Conservation (phyloP, 371 early-diverging fungal species). For the Haplosporangium sp. region DNA sequence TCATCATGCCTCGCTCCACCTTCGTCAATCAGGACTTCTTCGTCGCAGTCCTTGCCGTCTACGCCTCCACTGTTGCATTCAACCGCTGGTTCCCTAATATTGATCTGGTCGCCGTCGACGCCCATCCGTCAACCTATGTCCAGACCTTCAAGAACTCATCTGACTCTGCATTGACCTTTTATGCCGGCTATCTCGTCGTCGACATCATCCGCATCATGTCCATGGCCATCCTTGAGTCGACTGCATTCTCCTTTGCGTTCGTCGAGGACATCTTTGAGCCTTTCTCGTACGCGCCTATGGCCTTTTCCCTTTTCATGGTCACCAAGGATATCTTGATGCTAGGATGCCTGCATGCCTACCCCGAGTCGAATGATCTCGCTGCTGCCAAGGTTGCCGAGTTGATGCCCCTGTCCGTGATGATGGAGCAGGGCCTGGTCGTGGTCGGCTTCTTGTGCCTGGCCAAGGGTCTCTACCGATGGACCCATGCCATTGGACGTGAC, state of each 20-base stretch:
- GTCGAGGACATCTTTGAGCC: slow-evolving; percentile 34
- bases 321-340: slow-evolving; percentile 49
- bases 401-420: slow-evolving; percentile 26
- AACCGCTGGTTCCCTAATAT: slow-evolving; percentile 43
- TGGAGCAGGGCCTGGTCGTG: slow-evolving; percentile 25
- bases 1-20: slow-evolving; percentile 45
- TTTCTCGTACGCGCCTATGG: slow-evolving; percentile 22
- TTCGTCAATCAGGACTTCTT: slow-evolving; percentile 48
- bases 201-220: slow-evolving; percentile 42
- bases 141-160: slow-evolving; percentile 32
- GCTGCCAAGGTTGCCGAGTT: slow-evolving; percentile 41
- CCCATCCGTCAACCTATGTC: slow-evolving; percentile 42
- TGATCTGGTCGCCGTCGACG: slow-evolving; percentile 46
- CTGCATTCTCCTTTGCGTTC: slow-evolving; percentile 50
- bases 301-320: slow-evolving; percentile 31
- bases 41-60: slow-evolving; percentile 40
- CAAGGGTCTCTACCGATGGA: slow-evolving; percentile 45
- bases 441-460: slow-evolving; percentile 21
- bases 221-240: slow-evolving; percentile 38
- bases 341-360: slow-evolving; percentile 29
- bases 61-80: slow-evolving; percentile 38
- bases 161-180: slow-evolving; percentile 25
- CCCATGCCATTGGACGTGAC: slow-evolving; percentile 52
- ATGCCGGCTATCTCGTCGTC: slow-evolving; percentile 31
- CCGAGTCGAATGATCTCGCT: slow-evolving; percentile 38